A percentile compares a stretch with the other conserved stretches of the same genome.
These are phyloP conservation scores for Letharia columbiana DNA, from an alignment of 495 filamentous ascomycete species.

Conservation along the genomic window DNA sequence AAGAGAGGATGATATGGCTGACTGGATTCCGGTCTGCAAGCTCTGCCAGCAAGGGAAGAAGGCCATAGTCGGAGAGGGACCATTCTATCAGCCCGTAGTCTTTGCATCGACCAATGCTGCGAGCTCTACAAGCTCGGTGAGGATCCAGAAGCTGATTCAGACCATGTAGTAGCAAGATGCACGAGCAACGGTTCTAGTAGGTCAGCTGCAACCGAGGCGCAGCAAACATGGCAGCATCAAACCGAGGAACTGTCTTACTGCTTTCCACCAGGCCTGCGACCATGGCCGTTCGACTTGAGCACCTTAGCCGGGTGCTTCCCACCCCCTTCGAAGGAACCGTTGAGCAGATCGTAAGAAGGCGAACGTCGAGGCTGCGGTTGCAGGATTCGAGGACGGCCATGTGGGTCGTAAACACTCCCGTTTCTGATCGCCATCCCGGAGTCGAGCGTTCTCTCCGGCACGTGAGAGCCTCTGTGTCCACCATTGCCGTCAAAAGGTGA, in stretches of 20 bases:
- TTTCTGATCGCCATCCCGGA: background rate
- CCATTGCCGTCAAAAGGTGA: constrained; percentile 25
- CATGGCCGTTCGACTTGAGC: constrained; percentile 2
- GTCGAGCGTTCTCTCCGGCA: constrained; percentile 25
- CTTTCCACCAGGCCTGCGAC: background rate
- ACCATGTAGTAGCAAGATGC: background rate
- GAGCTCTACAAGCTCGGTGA: background rate
- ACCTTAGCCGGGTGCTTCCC: constrained; percentile 6
- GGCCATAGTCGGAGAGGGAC: background rate
- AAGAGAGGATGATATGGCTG: background rate
- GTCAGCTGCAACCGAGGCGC: background rate
- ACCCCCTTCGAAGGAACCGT: constrained; percentile 2
- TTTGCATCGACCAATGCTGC: background rate
- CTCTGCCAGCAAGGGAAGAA: background rate
- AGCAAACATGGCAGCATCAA: background rate
- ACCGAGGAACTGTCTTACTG: background rate
- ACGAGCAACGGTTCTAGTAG: background rate
- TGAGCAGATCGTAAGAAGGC: constrained; percentile 10
- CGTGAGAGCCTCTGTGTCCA: background rate
- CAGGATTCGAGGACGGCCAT: constrained; percentile 9
- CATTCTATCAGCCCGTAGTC: background rate
- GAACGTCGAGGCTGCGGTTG: constrained; percentile 14
- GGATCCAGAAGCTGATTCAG: background rate
- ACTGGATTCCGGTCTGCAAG: background rate
- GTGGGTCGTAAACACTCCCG: background rate